Conservation (phyloP, 495 filamentous ascomycete species). For the Aspergillus ellipticus region DNA sequence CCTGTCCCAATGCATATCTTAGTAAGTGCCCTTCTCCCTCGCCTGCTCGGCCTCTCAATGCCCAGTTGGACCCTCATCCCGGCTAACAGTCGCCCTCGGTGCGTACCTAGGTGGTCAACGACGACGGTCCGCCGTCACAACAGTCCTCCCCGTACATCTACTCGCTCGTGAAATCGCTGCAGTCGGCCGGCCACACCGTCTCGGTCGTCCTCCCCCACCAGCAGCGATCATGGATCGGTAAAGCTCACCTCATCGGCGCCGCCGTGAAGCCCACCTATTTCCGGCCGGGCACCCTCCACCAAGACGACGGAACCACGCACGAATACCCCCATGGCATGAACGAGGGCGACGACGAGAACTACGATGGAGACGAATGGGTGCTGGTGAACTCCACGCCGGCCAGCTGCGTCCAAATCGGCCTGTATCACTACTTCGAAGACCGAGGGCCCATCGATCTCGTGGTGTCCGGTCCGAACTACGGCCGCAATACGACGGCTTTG, state of each 20-base stretch:
- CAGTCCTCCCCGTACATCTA: constrained; percentile 92
- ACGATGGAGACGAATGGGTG: constrained; percentile 82
- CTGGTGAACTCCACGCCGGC: constrained; percentile 86
- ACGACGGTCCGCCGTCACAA: constrained; percentile 91
- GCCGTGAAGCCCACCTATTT: constrained; percentile 87
- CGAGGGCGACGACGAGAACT: constrained; percentile 57
- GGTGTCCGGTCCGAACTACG: constrained; percentile 90
- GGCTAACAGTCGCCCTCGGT: constrained; percentile 17
- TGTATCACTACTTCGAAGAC: constrained; percentile 80
- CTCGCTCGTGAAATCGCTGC: constrained; percentile 74
- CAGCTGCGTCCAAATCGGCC: constrained; percentile 83
- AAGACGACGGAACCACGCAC: constrained; percentile 66
- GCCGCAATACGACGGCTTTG: constrained; percentile 86
- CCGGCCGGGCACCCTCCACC: constrained; percentile 59
- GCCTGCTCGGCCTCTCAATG: too few species aligned
- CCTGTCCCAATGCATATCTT: constrained; percentile 42
- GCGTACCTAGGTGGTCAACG: constrained; percentile 70
- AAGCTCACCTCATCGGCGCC: constrained; percentile 88
- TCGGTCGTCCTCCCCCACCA: constrained; percentile 86
- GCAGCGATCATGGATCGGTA: constrained; percentile 96
- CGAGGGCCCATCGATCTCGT: constrained; percentile 79
- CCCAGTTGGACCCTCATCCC: too few species aligned
- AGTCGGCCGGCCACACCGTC: constrained; percentile 73
- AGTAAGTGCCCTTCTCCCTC: constrained; percentile 23
- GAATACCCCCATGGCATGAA: constrained; percentile 49